A percentile compares a stretch with the other conserved stretches of the same genome.
Conservation (phyloP, 2,329 filamentous ascomycete genomes). For the Exserohilum rostratum region DNA sequence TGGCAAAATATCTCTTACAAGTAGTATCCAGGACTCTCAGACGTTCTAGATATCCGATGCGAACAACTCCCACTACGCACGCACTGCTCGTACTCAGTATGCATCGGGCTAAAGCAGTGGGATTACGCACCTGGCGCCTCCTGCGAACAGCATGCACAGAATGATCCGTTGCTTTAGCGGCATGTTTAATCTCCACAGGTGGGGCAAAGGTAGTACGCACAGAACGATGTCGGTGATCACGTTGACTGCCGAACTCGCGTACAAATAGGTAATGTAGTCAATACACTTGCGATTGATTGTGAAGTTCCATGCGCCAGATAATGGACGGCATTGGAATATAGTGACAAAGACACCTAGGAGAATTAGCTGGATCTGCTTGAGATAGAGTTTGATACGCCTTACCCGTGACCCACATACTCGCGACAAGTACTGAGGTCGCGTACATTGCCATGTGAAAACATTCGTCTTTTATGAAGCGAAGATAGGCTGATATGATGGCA, state of each 20-base stretch:
- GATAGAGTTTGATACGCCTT: not conserved
- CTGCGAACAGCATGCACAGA: constrained; percentile 34
- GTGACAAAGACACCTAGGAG: constrained; percentile 30
- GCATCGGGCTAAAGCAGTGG: not conserved
- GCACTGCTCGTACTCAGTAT: constrained; percentile 21
- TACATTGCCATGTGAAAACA: constrained; percentile 31
- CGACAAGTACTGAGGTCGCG: constrained; percentile 17
- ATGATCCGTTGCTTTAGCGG: constrained; percentile 35
- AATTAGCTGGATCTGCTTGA: not conserved
- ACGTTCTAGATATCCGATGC: constrained; percentile 27
- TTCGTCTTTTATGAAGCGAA: constrained; percentile 30
- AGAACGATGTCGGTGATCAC: constrained; percentile 33
- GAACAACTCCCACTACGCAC: constrained; percentile 30
- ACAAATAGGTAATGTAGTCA: constrained; percentile 32
- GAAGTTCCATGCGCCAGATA: constrained; percentile 33
- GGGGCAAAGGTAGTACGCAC: constrained; percentile 30
- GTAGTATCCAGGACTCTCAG: constrained; percentile 29
- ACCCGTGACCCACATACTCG: constrained; percentile 31
- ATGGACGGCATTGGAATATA: constrained; percentile 36
- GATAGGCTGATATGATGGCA: constrained; percentile 37
- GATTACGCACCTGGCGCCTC: constrained; percentile 31
- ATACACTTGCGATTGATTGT: constrained; percentile 23
- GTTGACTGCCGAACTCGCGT: constrained; percentile 34
- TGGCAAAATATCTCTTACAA: constrained; percentile 22
- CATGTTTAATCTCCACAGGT: constrained; percentile 36